phyloP scores from a whole-genome alignment of 805 yeast genomes.

The Yarrowia keelungensis region DNA sequence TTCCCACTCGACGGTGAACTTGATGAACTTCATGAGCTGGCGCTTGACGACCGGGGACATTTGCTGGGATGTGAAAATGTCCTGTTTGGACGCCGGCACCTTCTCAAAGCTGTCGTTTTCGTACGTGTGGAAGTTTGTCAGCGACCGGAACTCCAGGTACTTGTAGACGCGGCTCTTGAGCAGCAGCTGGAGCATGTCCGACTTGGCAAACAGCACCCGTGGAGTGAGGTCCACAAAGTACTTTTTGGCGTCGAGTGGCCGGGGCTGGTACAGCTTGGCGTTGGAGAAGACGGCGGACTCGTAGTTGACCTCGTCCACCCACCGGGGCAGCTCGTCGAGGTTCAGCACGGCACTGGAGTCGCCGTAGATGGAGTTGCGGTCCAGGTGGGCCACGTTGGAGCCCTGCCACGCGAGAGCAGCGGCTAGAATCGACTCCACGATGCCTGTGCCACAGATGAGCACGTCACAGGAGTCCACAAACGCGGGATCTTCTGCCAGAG shows the following conservation, averaged over 20 bases:
- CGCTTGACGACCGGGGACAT: slow-evolving; percentile 79
- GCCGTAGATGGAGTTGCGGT: slow-evolving; percentile 84
- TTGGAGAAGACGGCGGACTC: slow-evolving; percentile 59
- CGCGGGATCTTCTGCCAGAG: slow-evolving; percentile 50
- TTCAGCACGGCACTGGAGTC: slow-evolving; percentile 86
- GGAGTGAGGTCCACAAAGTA: slow-evolving; percentile 91
- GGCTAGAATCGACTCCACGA: slow-evolving; percentile 85
- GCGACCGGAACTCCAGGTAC: slow-evolving; percentile 89
- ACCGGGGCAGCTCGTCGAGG: slow-evolving; percentile 80
- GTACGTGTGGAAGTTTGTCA: slow-evolving; percentile 89
- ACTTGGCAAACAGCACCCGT: slow-evolving; percentile 83
- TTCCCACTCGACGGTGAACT: slow-evolving; percentile 80
- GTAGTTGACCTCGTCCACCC: slow-evolving; percentile 77
- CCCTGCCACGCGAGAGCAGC: slow-evolving; percentile 98
- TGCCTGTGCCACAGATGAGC: slow-evolving; percentile 89
- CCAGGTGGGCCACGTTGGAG: slow-evolving; percentile 90
- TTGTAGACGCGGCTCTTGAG: slow-evolving; percentile 86
- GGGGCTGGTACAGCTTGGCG: slow-evolving; percentile 82
- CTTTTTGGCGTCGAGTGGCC: slow-evolving; percentile 68
- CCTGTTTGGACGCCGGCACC: slow-evolving; percentile 86
- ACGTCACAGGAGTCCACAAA: slow-evolving; percentile 75
- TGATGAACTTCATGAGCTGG: slow-evolving; percentile 86
- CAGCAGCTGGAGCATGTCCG: slow-evolving; percentile 81
- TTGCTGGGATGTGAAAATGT: slow-evolving; percentile 87
- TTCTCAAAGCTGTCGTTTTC: slow-evolving; percentile 91